phyloP scores from a whole-genome alignment of 257 asterid species.

The Plantago ovata region DNA sequence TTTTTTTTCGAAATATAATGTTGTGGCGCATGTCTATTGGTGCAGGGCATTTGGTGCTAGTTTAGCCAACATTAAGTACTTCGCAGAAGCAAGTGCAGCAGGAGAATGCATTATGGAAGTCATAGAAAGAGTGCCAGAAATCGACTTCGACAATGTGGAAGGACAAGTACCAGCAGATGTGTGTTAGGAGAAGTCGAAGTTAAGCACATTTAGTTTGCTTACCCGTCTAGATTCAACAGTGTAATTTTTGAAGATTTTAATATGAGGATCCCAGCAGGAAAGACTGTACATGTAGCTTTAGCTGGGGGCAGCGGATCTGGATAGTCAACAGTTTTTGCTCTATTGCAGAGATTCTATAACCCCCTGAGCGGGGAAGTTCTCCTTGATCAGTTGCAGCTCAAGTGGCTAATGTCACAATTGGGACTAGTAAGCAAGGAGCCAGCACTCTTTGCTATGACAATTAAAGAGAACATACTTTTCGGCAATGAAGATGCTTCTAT shows the following conservation, averaged over 20 bases:
- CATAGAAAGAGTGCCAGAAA: constrained; percentile 64
- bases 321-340: constrained; percentile 83
- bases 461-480: constrained; percentile 72
- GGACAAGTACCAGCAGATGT: constrained; percentile 48
- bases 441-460: constrained; percentile 83
- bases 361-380: constrained; percentile 58
- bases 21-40: too few species aligned
- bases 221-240: constrained; percentile 80
- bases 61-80: constrained; percentile 61
- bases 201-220: constrained; percentile 61
- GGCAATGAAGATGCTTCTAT: constrained; percentile 71
- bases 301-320: constrained; percentile 97
- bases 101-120: constrained; percentile 63
- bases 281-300: constrained; percentile 77
- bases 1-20: too few species aligned
- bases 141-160: constrained; percentile 61
- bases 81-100: constrained; percentile 72
- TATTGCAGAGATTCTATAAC: constrained; percentile 86
- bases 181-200: constrained; percentile 69
- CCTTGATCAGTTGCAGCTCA: constrained; percentile 63
- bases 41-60: constrained; percentile 57
- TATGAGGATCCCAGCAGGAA: constrained; percentile 78
- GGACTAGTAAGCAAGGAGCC: constrained; percentile 97
- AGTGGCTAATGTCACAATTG: constrained; percentile 87
- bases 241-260: constrained; percentile 53